phyloP scores from a whole-genome alignment of 106 monocot species.

The Dioscorea dumetorum region DNA sequence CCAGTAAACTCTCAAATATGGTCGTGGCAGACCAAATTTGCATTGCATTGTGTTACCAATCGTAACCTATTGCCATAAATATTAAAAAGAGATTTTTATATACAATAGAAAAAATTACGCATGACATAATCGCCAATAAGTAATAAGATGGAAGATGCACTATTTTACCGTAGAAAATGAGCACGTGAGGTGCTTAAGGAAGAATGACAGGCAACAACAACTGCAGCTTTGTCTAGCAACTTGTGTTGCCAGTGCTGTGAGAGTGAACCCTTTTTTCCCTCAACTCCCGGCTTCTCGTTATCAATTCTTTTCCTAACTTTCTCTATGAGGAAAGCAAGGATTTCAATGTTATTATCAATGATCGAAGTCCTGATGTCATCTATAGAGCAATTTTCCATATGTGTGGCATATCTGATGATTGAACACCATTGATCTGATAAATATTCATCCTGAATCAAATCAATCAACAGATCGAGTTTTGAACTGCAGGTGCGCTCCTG shows the following conservation, averaged over 20 bases:
- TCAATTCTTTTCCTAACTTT: constrained; percentile 49
- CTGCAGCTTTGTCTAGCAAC: constrained; percentile 50
- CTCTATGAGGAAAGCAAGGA: constrained; percentile 55
- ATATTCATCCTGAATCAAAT: constrained; percentile 54
- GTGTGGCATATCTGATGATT: constrained; percentile 40
- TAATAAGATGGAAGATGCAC: too few species aligned
- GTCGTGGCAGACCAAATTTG: too few species aligned
- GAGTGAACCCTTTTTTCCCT: constrained; percentile 13
- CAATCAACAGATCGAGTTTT: constrained; percentile 71
- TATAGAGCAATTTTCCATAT: constrained; percentile 12
- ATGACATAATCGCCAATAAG: too few species aligned
- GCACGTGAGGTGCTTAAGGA: constrained; percentile 20
- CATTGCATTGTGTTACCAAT: too few species aligned
- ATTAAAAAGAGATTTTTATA: too few species aligned
- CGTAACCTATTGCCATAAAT: too few species aligned
- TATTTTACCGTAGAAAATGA: constrained; percentile 53
- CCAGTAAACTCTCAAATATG: too few species aligned
- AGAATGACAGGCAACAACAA: constrained; percentile 30
- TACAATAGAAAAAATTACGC: too few species aligned
- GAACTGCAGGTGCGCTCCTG: constrained; percentile 37
- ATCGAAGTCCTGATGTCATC: constrained; percentile 13
- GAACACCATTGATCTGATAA: constrained; percentile 70
- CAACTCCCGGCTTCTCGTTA: constrained; percentile 15
- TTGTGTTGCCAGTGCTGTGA: constrained; percentile 56
- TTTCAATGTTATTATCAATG: constrained; percentile 18